These are phyloP conservation scores for Zychaea mexicana DNA, from an alignment of 371 early-diverging fungal species.

Conservation along the genomic window DNA sequence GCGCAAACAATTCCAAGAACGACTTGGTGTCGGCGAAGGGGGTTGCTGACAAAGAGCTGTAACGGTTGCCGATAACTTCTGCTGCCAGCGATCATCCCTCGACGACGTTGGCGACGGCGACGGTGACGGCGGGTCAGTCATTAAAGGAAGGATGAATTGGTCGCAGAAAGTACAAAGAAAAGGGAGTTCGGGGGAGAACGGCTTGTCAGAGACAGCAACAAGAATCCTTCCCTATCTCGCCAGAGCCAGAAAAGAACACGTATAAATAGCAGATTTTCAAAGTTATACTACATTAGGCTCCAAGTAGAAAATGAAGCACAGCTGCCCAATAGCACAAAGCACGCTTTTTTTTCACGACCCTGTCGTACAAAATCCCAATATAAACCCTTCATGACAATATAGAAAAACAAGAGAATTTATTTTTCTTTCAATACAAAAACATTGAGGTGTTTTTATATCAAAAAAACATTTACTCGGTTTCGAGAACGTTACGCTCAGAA, in stretches of 20 bases:
- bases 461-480: conserved; percentile 6
- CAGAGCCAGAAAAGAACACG: no score
- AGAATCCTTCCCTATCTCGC: no score
- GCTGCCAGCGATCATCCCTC: neutral
- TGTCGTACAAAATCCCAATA: neutral
- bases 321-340: neutral
- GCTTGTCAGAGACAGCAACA: no score
- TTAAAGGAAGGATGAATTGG: neutral
- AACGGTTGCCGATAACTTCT: neutral
- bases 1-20: neutral
- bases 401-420: no score
- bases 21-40: neutral
- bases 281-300: no score
- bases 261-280: no score
- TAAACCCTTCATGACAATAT: no score
- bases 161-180: neutral
- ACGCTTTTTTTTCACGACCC: neutral
- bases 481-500: conserved; percentile 71
- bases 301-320: neutral
- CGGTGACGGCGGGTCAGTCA: neutral
- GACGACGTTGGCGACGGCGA: neutral
- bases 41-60: neutral
- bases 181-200: no score
- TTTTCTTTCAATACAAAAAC: neutral
- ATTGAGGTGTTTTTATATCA: neutral